These are phyloP conservation scores for Xylaria cubensis DNA, from an alignment of 495 filamentous ascomycete species.

Conservation along the genomic window DNA sequence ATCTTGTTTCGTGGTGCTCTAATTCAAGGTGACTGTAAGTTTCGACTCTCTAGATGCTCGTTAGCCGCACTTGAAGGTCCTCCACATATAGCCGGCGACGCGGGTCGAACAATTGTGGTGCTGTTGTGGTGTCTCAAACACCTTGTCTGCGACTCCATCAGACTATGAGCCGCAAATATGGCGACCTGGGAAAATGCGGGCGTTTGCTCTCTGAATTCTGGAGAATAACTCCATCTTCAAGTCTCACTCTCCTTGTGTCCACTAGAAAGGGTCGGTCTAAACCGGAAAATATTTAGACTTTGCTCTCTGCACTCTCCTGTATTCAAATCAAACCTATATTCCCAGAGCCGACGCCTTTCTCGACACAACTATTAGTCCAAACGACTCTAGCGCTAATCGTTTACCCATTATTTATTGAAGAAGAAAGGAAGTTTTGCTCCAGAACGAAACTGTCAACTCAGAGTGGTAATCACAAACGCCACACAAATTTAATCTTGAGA, in stretches of 20 bases:
- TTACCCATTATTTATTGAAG: not conserved
- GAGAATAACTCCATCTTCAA: slow-evolving; percentile 18
- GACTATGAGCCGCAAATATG: not conserved
- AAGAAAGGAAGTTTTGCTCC: not conserved
- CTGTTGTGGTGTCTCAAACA: not conserved
- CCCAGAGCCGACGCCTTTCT: not conserved
- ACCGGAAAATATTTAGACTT: not conserved
- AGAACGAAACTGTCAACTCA: not conserved
- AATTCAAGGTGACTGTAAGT: not conserved
- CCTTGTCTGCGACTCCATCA: slow-evolving; percentile 17
- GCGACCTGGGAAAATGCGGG: not conserved
- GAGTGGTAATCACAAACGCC: not conserved
- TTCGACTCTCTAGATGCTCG: slow-evolving; percentile 5
- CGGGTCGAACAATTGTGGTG: not conserved
- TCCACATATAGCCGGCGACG: not conserved
- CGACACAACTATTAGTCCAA: not conserved
- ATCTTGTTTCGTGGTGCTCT: not conserved
- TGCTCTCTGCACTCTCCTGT: not conserved
- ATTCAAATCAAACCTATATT: not conserved
- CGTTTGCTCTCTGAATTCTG: slow-evolving; percentile 11
- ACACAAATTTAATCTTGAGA: not conserved
- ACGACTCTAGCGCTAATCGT: not conserved
- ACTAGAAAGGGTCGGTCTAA: not conserved
- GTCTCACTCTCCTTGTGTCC: slow-evolving; percentile 7
- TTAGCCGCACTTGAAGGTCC: not conserved